Evolutionary conservation across 306 rosid species (phyloP), one percentile per base, ranked within the genome.

Genomic region (Luffa acutangula): DNA sequence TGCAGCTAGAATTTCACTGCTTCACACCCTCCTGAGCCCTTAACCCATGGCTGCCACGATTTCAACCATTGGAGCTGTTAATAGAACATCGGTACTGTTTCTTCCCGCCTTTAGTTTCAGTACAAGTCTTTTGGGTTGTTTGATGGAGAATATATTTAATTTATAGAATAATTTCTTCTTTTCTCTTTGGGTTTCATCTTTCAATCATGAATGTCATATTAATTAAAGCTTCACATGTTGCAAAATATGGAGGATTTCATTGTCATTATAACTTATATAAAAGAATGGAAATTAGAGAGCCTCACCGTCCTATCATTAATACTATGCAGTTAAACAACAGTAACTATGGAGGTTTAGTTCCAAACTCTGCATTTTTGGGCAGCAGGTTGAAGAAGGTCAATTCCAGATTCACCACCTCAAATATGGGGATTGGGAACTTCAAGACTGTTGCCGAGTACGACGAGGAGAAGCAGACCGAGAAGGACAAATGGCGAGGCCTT

Each of bases 401-500:
- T 65, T 78, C 84, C 36, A 71, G 37, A 75, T 39, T 76, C 77
- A 31, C 85, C 48, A 65, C 70, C 60, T 79, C 80, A 76, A 84
- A 62, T 74, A 81, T 41, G 83, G 48, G 39, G 3, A 36, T 56
- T 69, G 86, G 90, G 76, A 88, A 57, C 75, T 87, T 88, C n/a
- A 87, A 82, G 84, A 81, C 84, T 77, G 10, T 67, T 74, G 87
- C 88, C 2, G 82, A 89, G 43, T 83, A 84, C 11, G 82, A 88
- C 7, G 93, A 90, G 70, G 84, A 82, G 83, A 90, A 90, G 83
- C 96, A 91, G 80, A 91, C 86, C 48, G 72, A 83, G 11, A 86
- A 87, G 81, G 97, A 91, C 80, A 89, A 82, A 84, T 93, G 98
- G 98, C 85, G 78, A 25, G 98, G 98, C 42, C 92, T 93, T 62